These are phyloP conservation scores for Fusarium continuum DNA, from an alignment of 2,329 filamentous ascomycete genomes.

Conservation along the genomic window DNA sequence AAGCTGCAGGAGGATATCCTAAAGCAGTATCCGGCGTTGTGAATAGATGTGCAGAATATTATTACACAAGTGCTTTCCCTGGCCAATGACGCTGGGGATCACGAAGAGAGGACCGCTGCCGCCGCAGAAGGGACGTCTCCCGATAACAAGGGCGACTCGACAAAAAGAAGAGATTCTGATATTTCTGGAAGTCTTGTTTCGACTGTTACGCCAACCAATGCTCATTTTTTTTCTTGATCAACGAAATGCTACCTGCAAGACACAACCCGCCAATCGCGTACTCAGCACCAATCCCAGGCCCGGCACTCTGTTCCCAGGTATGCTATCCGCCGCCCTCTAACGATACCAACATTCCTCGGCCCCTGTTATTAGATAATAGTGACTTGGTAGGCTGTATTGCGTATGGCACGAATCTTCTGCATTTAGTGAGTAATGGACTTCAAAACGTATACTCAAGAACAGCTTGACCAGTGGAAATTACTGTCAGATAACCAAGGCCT, in stretches of 20 bases:
- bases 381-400: too few relatives aligned
- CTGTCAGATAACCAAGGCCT: too few relatives aligned
- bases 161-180: too few relatives aligned
- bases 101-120: neutral
- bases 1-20: conserved; percentile 7
- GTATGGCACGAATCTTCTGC: too few relatives aligned
- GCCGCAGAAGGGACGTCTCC: neutral
- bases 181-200: neutral
- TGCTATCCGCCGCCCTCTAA: too few relatives aligned
- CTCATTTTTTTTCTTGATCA: neutral
- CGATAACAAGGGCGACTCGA: neutral
- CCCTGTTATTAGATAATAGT: too few relatives aligned
- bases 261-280: neutral
- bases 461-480: too few relatives aligned
- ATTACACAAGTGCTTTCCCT: neutral
- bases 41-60: neutral
- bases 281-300: neutral
- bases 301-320: neutral
- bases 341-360: too few relatives aligned
- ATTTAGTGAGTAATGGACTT: too few relatives aligned
- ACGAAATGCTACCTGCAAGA: neutral
- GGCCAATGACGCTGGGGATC: conserved; percentile 9
- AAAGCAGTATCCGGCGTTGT: neutral
- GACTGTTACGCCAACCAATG: too few relatives aligned
- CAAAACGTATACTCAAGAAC: too few relatives aligned